These are phyloP conservation scores for Phytopythium mirpurense DNA, from an alignment of 352 stramenopile species.

Conservation along the genomic window DNA sequence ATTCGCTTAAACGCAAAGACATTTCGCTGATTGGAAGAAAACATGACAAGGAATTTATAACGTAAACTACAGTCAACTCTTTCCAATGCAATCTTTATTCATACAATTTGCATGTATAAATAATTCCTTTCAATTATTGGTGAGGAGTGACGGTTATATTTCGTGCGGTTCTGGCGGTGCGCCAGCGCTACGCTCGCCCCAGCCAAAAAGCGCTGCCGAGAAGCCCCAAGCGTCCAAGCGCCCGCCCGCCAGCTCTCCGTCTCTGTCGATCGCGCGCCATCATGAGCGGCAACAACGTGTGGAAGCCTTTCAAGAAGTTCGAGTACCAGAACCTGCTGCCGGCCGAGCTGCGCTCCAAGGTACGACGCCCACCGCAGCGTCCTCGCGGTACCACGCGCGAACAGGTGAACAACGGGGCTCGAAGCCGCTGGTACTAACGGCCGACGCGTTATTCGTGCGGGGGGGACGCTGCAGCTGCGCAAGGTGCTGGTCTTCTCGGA, in stretches of 20 bases:
- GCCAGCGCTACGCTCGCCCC: no score
- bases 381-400: no score
- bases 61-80: no score
- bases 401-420: no score
- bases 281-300: slow-evolving; percentile 66
- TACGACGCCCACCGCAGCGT: no score
- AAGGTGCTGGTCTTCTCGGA: slow-evolving; percentile 81
- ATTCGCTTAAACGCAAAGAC: slow-evolving; percentile 1
- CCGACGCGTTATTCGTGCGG: not conserved
- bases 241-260: no score
- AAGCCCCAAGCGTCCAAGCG: not conserved
- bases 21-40: slow-evolving; percentile 11
- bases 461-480: slow-evolving; percentile 48
- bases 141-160: not conserved
- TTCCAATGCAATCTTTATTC: no score
- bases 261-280: slow-evolving; percentile 6
- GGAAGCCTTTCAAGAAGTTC: slow-evolving; percentile 83
- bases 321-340: slow-evolving; percentile 70
- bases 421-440: no score
- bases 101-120: no score
- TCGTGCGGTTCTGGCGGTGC: slow-evolving; percentile 9
- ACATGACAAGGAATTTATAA: no score
- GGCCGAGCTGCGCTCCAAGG: slow-evolving; percentile 60
- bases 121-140: no score
- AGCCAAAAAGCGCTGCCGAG: not conserved